Percentiles rank a stretch among this genome's conserved stretches.
Evolutionary conservation across 257 asterid species (phyloP).

Genomic region (Fraxinus americana): DNA sequence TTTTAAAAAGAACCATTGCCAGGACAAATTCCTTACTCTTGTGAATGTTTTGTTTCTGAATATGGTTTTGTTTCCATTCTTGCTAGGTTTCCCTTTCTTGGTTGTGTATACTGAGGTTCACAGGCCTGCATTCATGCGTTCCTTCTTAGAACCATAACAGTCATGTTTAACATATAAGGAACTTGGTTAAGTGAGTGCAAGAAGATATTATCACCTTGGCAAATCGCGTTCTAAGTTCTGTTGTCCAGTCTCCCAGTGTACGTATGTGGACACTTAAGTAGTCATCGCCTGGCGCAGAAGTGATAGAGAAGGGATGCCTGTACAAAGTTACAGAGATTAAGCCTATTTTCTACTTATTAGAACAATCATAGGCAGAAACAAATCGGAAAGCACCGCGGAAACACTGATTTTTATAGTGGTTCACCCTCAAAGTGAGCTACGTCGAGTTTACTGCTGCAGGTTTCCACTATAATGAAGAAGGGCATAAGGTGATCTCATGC

Average conservation of each 20-base stretch:
- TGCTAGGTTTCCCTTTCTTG: slow-evolving; percentile 55
- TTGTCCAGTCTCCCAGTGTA: slow-evolving; percentile 87
- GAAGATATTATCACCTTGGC: slow-evolving; percentile 46
- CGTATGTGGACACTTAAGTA: slow-evolving; percentile 85
- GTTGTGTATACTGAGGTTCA: slow-evolving; percentile 48
- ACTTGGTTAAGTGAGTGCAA: not conserved
- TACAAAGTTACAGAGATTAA: slow-evolving; percentile 9
- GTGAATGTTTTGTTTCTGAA: slow-evolving; percentile 40
- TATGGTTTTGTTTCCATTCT: slow-evolving; percentile 74
- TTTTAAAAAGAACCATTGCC: not conserved
- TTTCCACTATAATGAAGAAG: too few species aligned
- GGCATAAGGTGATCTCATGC: too few species aligned
- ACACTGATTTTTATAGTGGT: too few species aligned
- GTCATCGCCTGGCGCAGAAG: slow-evolving; percentile 92
- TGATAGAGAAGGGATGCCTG: slow-evolving; percentile 97
- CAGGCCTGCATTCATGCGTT: slow-evolving; percentile 48
- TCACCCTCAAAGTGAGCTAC: too few species aligned
- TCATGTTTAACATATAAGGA: not conserved
- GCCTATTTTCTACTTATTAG: not conserved
- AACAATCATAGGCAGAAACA: too few species aligned
- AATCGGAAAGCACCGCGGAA: not conserved
- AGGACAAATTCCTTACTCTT: slow-evolving; percentile 43
- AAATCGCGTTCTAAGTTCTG: slow-evolving; percentile 69
- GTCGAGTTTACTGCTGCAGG: too few species aligned
- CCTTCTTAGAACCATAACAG: slow-evolving; percentile 1